Base-by-base conservation (phyloP, 2,329 filamentous ascomycete genomes). In the Cercospora janseana region DNA sequence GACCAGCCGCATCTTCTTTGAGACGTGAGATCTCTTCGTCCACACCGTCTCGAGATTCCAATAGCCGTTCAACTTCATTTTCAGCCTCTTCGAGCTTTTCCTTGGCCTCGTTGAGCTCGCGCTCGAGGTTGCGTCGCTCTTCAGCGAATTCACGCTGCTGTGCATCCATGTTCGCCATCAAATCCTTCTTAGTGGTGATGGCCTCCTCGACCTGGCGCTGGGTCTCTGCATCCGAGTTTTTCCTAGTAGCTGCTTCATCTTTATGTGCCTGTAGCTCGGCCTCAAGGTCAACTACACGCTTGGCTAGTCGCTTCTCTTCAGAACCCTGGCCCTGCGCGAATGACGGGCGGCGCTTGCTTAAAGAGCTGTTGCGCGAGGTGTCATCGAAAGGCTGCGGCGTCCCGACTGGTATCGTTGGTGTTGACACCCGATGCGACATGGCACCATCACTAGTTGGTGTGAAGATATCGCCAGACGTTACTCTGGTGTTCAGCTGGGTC, bases 161-260 rank as follows among this genome's bases (percentile, higher is more conserved):
- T 9, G 91, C 86, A 65, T 97, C 90, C 73, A 98, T 88, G 64
- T 98, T 98, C 58, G 88, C 86, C 71, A 98, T 83, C 7, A 98
- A 80, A 68, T 97, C 93, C 61, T 87, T 87, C 69, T 98, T 98
- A 1, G 87, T 96, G 2, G 88, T 91, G 60, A 93, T 88, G 4
- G 82, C 88, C 68, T 97, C 92, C 56, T 93, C 83, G 54, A 95
- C 80, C 61, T 84, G 85, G 63, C 75, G 80, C 72, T 79, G 84
- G 64, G 80, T 80, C 60, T 81, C 78, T 60, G 74, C 79, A 65
- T 80, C 81, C 59, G 77, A 79, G 43, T 75, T 80, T 40, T 66
- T 66, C 31, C 66, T 63, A 18, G 53, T 60, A 46, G 79, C 76
- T 3, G 86, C 78, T 54, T 94, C 87, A 51, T 91, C 86, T 61